Base-by-base conservation (phyloP, 441 rosid species). In the Erysimum cheiri region DNA sequence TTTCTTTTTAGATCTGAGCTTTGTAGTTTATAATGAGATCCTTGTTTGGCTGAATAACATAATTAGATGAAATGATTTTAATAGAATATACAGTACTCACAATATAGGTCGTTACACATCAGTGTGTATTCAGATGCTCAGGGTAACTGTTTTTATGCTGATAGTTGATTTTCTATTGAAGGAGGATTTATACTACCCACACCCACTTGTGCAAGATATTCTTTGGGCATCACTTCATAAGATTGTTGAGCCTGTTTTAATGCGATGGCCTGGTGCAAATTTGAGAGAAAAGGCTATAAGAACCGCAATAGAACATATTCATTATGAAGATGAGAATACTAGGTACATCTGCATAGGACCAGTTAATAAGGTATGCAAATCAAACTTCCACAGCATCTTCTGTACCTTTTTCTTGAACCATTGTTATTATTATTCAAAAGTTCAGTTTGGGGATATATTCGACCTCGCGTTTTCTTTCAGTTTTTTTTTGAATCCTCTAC, bases 321-420 rank as follows among this genome's bases (percentile, higher is more conserved):
- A 95, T 79, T 92, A 92, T 69, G 99, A 95, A 78, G 99, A 92
- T 72, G 93, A 90, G 78, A 92, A 87, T 78, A 90, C 96, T 66
- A 85, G 91, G 54, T 95, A 90, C 67, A 71, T 92, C 73, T 95
- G 99, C 90, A 88, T 95, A 19, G 98, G 98, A 33, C 99, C 98
- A 17, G 95, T 92, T 72, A 90, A 92, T 76, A 95, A 95, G 98
- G 99, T 90, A 59, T 50, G 48, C 32, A 69, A 63, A 78, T 44
- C 52, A 57, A 65, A 48, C 29, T 13, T 26, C 60, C 60, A 14
- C 28, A 22, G 22, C 49, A 47, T 41, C 12, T 17, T 46, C 4
- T 19, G 58, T 41, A 6, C 60, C 40, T 8, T 32, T 58, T 15
- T 8, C 39, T 13, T 28, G 57, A 48, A 43, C 35, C 36, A 11